Evolutionary conservation across 176 grass and related monocot genomes (phyloP).

Genomic region (maize (Zea mays)): DNA sequence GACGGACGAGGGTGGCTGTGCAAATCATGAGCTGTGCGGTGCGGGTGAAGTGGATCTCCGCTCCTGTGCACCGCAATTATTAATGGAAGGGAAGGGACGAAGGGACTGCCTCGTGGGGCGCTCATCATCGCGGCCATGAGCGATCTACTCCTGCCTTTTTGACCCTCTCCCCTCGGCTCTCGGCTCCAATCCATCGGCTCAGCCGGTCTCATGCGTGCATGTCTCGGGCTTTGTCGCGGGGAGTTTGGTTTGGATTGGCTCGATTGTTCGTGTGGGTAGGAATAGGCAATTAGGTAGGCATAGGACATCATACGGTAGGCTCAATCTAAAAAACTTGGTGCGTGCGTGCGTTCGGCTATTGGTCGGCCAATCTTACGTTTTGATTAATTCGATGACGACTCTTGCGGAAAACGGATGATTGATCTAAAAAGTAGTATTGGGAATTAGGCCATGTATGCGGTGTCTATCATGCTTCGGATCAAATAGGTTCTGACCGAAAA

Average conservation of each 20-base stretch:
- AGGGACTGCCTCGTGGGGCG: background rate
- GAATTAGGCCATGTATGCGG: no score
- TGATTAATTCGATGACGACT: background rate
- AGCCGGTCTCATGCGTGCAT: background rate
- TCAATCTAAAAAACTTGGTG: background rate
- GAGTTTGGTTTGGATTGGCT: background rate
- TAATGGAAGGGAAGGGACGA: background rate
- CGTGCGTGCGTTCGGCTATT: constrained; percentile 1
- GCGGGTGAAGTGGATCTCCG: constrained; percentile 27
- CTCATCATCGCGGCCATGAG: constrained; percentile 4
- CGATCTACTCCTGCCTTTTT: constrained; percentile 26
- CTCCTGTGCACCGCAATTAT: constrained; percentile 37
- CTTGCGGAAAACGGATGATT: no score
- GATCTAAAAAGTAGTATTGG: no score
- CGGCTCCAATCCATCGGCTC: background rate
- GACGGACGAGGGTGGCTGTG: background rate
- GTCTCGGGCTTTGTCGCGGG: background rate
- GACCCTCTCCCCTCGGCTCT: background rate
- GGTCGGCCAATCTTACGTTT: background rate
- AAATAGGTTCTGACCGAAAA: no score
- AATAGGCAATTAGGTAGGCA: background rate
- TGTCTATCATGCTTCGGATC: no score
- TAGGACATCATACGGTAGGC: background rate
- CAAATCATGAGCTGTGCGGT: constrained; percentile 61
- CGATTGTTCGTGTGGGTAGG: background rate